phyloP scores from a whole-genome alignment of 2,329 filamentous ascomycete genomes.

The Aspergillus bombycis region DNA sequence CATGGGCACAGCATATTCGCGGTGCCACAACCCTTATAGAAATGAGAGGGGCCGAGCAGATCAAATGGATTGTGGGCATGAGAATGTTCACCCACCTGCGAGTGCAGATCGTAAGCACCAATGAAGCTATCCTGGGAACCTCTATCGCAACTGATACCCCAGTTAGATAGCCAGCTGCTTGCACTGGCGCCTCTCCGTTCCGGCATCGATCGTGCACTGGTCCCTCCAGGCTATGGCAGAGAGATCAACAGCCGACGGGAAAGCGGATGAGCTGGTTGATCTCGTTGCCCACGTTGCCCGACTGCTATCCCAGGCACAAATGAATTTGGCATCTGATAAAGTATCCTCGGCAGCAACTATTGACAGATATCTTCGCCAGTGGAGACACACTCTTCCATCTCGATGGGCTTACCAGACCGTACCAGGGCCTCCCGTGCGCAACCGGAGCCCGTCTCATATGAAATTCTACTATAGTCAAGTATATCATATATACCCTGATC shows the following conservation, averaged over 20 bases:
- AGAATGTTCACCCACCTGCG: slow-evolving; percentile 15
- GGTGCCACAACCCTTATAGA: slow-evolving; percentile 9
- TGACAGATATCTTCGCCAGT: not conserved
- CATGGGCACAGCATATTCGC: slow-evolving; percentile 11
- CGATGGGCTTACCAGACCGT: not conserved
- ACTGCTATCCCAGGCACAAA: not conserved
- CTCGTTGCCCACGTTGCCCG: not conserved
- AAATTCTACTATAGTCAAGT: not conserved
- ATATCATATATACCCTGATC: slow-evolving; percentile 12
- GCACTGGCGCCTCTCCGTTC: not conserved
- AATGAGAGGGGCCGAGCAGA: slow-evolving; percentile 6
- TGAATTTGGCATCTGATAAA: not conserved
- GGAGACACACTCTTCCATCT: not conserved
- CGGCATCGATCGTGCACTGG: not conserved
- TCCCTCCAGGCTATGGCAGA: not conserved
- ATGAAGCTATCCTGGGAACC: not conserved
- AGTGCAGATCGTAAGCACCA: slow-evolving; percentile 6
- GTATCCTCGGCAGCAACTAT: not conserved
- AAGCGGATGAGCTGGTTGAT: slow-evolving; percentile 2
- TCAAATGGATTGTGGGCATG: slow-evolving; percentile 4
- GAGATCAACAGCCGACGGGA: slow-evolving; percentile 2
- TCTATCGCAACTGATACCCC: not conserved
- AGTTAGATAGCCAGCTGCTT: slow-evolving; percentile 14
- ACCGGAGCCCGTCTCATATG: not conserved
- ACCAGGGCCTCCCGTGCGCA: not conserved